Base-by-base conservation (phyloP, 1,284 basidiomycete species). In the Austroboletus niveus region DNA sequence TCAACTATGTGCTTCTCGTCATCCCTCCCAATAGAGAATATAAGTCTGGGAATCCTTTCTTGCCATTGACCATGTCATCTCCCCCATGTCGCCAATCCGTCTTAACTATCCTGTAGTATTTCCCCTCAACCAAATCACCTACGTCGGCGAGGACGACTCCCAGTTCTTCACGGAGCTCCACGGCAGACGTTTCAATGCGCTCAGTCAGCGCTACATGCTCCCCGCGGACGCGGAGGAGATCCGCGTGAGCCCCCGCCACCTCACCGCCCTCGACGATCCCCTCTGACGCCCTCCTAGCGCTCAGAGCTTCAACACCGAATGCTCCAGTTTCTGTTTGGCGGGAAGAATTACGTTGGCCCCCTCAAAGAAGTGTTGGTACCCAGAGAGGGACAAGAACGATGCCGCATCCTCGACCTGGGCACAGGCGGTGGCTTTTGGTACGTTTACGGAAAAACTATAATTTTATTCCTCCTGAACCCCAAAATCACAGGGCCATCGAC, bases 351-450 rank as follows among this genome's bases (percentile, higher is more conserved):
- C 59, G 71, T 85, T 17, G 85, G 85, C 3, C 84, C 84, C 27
- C 73, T 85, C 12, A 75, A 74, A 48, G 73, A 80, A 47, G 75
- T 76, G 22, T 72, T 87, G 8, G 56, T 60, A 29, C 60, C 65
- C 12, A 64, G 56, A 43, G 59, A 65, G 50, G 59, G 60, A 11
- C 55, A 63, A 29, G 65, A 69, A 45, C 68, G 65, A 43, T 66
- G 59, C 42, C 67, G 69, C 67, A 75, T 86, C 40, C 77, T 87
- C 38, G 84, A 87, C 68, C 69, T 86, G 53, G 84, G 84, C n/a
- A 85, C 84, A 4, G 84, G 84, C 14, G 76, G 75, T 11, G 84
- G 85, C 9, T 65, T 70, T 34, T 86, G 84, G 83, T 82, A 49
- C 54, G 71, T 50, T 20, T 48, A 48, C 31, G 15, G 10, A 24